Evolutionary conservation across 768 basidiomycete species (phyloP), one percentile per base, ranked within the genome.

Genomic region (Gymnopilus dilepis): DNA sequence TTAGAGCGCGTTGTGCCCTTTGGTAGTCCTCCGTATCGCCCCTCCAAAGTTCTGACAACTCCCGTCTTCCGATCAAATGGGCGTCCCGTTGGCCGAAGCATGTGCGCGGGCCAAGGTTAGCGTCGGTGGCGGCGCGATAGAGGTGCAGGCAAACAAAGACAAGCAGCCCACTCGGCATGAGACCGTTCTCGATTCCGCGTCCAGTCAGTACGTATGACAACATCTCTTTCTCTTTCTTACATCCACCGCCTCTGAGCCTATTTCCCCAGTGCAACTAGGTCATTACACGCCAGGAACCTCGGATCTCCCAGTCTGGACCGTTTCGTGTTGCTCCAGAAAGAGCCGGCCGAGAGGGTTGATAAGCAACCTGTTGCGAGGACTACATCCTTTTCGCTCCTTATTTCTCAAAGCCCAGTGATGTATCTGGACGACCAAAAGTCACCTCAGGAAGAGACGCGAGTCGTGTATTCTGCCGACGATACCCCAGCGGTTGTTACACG

Each of bases 331-430:
- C 41, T 48, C 19, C 33, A 47, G 50, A 48, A 62, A 70, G 67
- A 70, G 56, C 60, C 71, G 62, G 63, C 66, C 71, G 69, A 63
- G 60, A 63, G 57, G 34, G 54, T 65, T 62, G 69, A 71, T 69
- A 67, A 71, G 62, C 37, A 60, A 51, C 30, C 59, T 41, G 51
- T 37, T 30, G 28, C 53, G 50, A 24, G 56, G 19, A 56, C 65
- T 58, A 48, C 28, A 7, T 43, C 43, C 30, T 56, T 45, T 38
- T 56, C 61, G 26, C 56, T 61, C 33, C 56, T 58, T 61, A 38
- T 34, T 64, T 50, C 56, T 60, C 64, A 64, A 67, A 69, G 66
- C 61, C 67, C 68, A 72, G 67, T 74, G 64, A 76, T 77, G 76
- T 71, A 73, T 69, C 68, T 59, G 58, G 70, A 74, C 73, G 73